phyloP scores from a whole-genome alignment of 1,284 basidiomycete species.

The Inonotus hispidus region DNA sequence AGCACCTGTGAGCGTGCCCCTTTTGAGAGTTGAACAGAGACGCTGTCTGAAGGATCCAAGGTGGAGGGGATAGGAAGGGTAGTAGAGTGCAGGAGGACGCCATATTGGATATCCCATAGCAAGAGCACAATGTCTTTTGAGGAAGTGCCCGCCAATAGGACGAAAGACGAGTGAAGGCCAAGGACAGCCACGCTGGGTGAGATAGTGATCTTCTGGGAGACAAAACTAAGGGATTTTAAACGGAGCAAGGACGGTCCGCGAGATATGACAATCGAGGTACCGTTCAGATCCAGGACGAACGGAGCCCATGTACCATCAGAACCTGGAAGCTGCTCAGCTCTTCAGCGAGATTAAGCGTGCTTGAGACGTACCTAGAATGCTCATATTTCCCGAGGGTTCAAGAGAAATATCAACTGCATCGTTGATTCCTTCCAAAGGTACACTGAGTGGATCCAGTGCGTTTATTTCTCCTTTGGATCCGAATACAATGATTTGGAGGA shows the following conservation, averaged over 20 bases:
- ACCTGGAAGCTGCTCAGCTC: not conserved
- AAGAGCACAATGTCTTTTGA: constrained; percentile 46
- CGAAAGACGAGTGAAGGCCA: constrained; percentile 57
- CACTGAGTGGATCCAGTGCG: constrained; percentile 19
- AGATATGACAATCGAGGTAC: not conserved
- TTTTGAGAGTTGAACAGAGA: constrained; percentile 30
- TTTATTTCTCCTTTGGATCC: constrained; percentile 2
- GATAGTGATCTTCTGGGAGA: constrained; percentile 15
- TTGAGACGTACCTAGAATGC: constrained; percentile 40
- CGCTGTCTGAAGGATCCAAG: constrained; percentile 34
- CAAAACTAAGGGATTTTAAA: constrained; percentile 25
- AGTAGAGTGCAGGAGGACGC: constrained; percentile 55
- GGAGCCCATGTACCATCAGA: constrained; percentile 10
- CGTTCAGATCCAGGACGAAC: not conserved
- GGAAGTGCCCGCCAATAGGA: constrained; percentile 49
- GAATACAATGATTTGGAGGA: constrained; percentile 12
- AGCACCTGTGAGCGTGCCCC: constrained; percentile 44
- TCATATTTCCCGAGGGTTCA: constrained; percentile 44
- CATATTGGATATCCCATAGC: constrained; percentile 70
- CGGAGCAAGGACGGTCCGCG: constrained; percentile 21
- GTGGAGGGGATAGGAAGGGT: constrained; percentile 46
- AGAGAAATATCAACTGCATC: constrained; percentile 37
- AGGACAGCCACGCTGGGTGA: constrained; percentile 35
- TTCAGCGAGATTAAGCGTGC: not conserved
- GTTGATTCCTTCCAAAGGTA: constrained; percentile 17